Evolutionary conservation across 495 filamentous ascomycete species (phyloP).

Genomic region (Astrothelium subdiscretum): DNA sequence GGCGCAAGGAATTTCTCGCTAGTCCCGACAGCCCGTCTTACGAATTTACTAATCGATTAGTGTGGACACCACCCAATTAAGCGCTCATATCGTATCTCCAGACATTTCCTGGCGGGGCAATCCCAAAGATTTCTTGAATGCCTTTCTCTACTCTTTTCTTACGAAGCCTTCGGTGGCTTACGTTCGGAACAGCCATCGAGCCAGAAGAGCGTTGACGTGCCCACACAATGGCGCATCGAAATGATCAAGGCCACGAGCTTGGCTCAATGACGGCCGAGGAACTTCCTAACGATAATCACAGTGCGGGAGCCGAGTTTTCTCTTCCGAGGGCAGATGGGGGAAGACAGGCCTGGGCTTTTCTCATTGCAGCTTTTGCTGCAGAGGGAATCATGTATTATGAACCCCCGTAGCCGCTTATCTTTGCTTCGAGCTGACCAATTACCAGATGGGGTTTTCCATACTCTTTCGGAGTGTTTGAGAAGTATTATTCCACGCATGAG

Average conservation of each 20-base stretch:
- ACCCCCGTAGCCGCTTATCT: conserved; percentile 7
- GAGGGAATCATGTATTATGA: conserved; percentile 59
- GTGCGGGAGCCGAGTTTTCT: conserved; percentile 14
- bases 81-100: not conserved
- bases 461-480: conserved; percentile 50
- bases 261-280: not conserved
- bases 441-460: conserved; percentile 38
- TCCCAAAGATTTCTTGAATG: not conserved
- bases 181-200: not conserved
- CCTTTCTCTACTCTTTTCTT: not conserved
- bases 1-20: not conserved
- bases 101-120: not conserved
- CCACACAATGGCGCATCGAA: not conserved
- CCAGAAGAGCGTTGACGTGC: not conserved
- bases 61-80: too few species aligned
- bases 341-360: conserved; percentile 52
- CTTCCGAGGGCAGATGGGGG: conserved; percentile 52
- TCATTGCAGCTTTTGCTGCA: conserved; percentile 49
- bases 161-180: not conserved
- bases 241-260: not conserved
- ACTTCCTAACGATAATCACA: not conserved
- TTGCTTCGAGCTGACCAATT: not conserved
- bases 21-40: too few species aligned
- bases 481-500: conserved; percentile 41
- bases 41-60: too few species aligned